Base-by-base conservation (phyloP, 331 rosid genomes). In the Malus hybrid region DNA sequence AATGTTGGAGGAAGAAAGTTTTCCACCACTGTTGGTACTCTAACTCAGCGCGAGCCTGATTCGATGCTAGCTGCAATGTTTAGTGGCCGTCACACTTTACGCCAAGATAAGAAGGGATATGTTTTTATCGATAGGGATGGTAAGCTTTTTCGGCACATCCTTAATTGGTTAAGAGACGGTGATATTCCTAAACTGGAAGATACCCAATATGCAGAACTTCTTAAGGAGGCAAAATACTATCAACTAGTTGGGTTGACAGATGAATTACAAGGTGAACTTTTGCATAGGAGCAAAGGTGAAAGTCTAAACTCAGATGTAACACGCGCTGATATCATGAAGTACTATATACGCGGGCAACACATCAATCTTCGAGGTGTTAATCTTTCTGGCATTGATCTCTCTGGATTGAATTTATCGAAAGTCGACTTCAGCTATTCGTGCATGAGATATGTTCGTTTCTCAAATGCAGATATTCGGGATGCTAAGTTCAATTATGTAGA, bases 51-150 rank as follows among this genome's bases (percentile, higher is more conserved):
- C 1, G 94, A 93, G 42, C 94, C 98, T 33, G 84, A 89, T 77
- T 93, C 96, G 7, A 89, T 91, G 96, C 93, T 93, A 5, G 92
- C 97, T 19, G 97, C 94, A 52, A 89, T 89, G 93, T 93, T 91
- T 77, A 89, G 55, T 6, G 55, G 19, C 93, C 61, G 96, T 96
- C 55, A 48, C 19, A 48, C 19, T 14, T 48, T n/a, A 53, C 88
- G 90, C 64, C 93, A 84, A 39, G 74, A 68, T 53, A 72, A 68
- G 20, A 83, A 89, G 83, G 93, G 96, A 30, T 87, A 73, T 80
- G 91, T 90, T 60, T 91, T 93, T 83, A 78, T 93, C 68, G 97
- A 93, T 39, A 86, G 98, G 80, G 97, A 30, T 48, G 97, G 97
- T 24, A 74, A 77, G 63, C 92, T 85, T 80, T 90, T 93, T 67